Conservation (phyloP, 345 rosid genomes). For the Durio zibethinus region DNA sequence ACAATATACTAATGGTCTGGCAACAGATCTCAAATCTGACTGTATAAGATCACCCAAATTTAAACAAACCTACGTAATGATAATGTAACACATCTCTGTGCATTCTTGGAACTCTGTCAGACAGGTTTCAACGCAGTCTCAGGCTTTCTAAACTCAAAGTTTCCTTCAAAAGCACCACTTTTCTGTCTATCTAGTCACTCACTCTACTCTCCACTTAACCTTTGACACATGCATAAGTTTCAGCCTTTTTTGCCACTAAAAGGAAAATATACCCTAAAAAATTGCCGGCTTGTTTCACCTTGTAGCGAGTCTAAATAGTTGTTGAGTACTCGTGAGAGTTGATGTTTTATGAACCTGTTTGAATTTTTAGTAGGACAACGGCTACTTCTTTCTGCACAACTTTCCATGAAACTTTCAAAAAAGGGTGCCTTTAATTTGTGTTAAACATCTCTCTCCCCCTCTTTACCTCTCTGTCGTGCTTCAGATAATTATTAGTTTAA, state of each 20-base stretch:
- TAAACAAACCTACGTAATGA: too few species aligned
- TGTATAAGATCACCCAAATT: too few species aligned
- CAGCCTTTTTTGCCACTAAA: not conserved
- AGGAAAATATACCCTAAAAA: not conserved
- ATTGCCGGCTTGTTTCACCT: not conserved
- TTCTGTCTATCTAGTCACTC: not conserved
- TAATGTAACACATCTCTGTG: not conserved
- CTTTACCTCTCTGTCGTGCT: slow-evolving; percentile 21
- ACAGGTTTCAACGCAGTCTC: slow-evolving; percentile 24
- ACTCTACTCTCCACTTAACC: not conserved
- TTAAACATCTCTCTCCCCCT: not conserved
- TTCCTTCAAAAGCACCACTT: not conserved
- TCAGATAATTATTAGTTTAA: slow-evolving; percentile 35
- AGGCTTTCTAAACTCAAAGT: not conserved
- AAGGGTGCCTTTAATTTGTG: slow-evolving; percentile 13
- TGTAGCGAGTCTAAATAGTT: slow-evolving; percentile 5
- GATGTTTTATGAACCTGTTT: slow-evolving; percentile 14
- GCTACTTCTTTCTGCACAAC: slow-evolving; percentile 44
- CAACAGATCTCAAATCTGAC: too few species aligned
- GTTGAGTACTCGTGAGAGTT: not conserved
- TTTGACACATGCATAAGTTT: not conserved
- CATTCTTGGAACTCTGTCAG: slow-evolving; percentile 16
- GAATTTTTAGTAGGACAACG: slow-evolving; percentile 40
- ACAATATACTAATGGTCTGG: too few species aligned
- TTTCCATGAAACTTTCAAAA: slow-evolving; percentile 38